These are phyloP conservation scores for Malus sylvestris DNA, from an alignment of 306 rosid species.

Conservation along the genomic window DNA sequence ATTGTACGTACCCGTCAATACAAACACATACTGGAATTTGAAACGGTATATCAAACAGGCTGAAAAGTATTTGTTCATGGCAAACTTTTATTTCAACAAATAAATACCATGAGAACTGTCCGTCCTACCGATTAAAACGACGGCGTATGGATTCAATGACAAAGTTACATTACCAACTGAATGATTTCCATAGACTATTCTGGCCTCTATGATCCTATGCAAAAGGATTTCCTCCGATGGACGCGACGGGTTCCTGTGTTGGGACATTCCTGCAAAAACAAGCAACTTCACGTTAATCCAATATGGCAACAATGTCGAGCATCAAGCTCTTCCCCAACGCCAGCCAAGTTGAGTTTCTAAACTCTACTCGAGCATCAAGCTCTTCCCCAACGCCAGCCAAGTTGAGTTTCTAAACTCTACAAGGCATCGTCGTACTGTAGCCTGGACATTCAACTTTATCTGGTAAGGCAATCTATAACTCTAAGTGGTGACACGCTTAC, in stretches of 20 bases:
- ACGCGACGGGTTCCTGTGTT: conserved; percentile 52
- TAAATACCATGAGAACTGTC: not conserved
- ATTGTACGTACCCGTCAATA: not conserved
- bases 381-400: not conserved
- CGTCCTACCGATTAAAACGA: not conserved
- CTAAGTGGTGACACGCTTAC: not conserved
- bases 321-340: not conserved
- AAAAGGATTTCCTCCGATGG: conserved; percentile 83
- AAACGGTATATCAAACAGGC: not conserved
- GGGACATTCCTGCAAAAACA: conserved; percentile 52
- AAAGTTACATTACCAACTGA: not conserved
- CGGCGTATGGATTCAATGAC: not conserved
- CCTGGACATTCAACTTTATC: not conserved
- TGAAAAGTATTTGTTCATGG: not conserved
- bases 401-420: not conserved
- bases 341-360: not conserved
- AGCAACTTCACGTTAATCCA: conserved; percentile 3
- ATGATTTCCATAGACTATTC: not conserved
- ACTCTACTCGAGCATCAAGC: not conserved
- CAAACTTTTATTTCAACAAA: not conserved
- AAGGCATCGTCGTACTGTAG: not conserved
- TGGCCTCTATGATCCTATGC: conserved; percentile 41
- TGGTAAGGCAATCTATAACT: not conserved
- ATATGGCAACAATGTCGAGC: not conserved
- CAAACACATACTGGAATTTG: not conserved